Evolutionary conservation across 2,329 filamentous ascomycete species (phyloP).

Genomic region (Blastomyces emzantsi): DNA sequence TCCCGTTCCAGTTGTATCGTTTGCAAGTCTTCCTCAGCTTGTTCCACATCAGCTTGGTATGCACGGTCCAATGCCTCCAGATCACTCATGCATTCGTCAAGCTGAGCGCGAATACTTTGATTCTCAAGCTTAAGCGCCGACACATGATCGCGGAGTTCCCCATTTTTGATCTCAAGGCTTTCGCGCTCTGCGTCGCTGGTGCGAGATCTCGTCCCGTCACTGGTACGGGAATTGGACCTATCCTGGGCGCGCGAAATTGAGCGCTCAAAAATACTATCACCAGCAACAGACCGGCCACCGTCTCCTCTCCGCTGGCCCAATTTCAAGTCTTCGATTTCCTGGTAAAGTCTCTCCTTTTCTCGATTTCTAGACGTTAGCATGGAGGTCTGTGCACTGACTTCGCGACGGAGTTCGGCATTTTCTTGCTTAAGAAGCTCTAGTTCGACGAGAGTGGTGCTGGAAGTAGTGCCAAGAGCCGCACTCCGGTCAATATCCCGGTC

Average conservation of each 20-base stretch:
- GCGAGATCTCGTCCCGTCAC: constrained; percentile 56
- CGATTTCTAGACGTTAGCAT: constrained; percentile 95
- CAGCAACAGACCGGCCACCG: constrained; percentile 49
- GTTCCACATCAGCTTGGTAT: constrained; percentile 73
- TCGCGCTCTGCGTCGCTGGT: constrained; percentile 71
- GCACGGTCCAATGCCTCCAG: constrained; percentile 64
- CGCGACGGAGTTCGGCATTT: constrained; percentile 81
- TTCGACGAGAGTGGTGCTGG: constrained; percentile 67
- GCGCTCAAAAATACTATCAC: constrained; percentile 89
- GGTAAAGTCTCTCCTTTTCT: constrained; percentile 88
- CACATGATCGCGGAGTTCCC: constrained; percentile 74
- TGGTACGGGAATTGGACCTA: constrained; percentile 65
- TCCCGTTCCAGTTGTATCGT: constrained; percentile 75
- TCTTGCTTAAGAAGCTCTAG: constrained; percentile 78
- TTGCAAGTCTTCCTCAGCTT: constrained; percentile 69
- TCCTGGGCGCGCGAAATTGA: constrained; percentile 77
- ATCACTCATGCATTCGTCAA: constrained; percentile 70
- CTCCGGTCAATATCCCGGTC: constrained; percentile 31
- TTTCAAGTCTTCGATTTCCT: constrained; percentile 96
- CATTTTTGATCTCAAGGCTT: constrained; percentile 74
- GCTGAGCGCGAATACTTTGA: constrained; percentile 74
- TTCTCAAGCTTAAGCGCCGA: constrained; percentile 82
- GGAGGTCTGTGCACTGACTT: constrained; percentile 90
- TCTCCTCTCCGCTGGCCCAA: constrained; percentile 69
- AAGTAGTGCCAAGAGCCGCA: constrained; percentile 46